Evolutionary conservation across 352 stramenopile species (phyloP).

Genomic region (Phytophthora hybrid): DNA sequence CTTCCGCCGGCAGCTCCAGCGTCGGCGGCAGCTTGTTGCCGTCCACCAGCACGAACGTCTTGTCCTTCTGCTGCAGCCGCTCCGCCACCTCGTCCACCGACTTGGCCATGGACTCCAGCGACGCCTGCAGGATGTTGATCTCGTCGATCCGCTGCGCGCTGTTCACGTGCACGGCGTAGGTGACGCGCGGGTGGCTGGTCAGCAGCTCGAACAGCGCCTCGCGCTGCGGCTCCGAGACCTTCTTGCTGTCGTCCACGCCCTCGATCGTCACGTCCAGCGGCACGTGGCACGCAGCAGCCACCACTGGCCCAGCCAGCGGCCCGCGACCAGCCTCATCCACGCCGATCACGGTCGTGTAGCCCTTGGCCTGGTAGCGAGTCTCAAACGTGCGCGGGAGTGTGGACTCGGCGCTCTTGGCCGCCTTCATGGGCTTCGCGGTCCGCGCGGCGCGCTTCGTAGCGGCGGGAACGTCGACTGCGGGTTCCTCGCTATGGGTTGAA

Average conservation of each 20-base stretch:
- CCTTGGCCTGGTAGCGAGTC: constrained; percentile 53
- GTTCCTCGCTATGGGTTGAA: not conserved
- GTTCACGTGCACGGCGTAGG: constrained; percentile 89
- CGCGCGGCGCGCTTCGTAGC: not conserved
- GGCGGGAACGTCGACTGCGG: not conserved
- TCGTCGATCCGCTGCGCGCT: constrained; percentile 94
- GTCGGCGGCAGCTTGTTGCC: constrained; percentile 95
- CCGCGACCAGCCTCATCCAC: constrained; percentile 97
- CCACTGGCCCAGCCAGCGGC: constrained; percentile 93
- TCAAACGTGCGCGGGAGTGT: constrained; percentile 73
- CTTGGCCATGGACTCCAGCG: constrained; percentile 95
- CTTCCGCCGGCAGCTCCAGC: constrained; percentile 88
- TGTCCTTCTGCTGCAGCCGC: constrained; percentile 35
- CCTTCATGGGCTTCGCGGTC: constrained; percentile 32
- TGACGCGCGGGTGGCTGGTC: constrained; percentile 74
- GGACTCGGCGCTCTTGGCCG: constrained; percentile 9
- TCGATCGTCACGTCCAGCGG: constrained; percentile 81
- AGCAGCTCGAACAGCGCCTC: constrained; percentile 93
- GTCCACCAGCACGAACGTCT: constrained; percentile 95
- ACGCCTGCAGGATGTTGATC: constrained; percentile 99
- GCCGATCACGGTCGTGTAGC: constrained; percentile 88
- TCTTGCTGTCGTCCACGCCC: constrained; percentile 96
- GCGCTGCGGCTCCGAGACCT: constrained; percentile 94
- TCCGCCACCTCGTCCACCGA: constrained; percentile 74
- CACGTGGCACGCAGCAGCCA: constrained; percentile 79